Base-by-base conservation (phyloP, 257 asterid species). In the Misopates orontium region DNA sequence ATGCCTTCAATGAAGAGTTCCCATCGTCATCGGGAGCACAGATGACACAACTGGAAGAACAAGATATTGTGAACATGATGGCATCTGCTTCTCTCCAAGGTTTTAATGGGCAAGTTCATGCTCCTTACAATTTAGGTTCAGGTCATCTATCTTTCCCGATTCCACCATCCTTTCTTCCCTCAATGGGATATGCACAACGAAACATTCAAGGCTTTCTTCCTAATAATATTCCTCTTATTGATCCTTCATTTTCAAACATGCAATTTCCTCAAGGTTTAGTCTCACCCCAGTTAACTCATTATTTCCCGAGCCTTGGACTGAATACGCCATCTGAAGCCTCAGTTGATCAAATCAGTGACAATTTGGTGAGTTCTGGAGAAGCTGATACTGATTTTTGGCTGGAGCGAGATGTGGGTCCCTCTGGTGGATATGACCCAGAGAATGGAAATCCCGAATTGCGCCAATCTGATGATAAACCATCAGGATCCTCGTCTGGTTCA, bases 51-150 rank as follows among this genome's bases (percentile, higher is more conserved):
- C 95, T 77, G 72, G 95, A 93, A 75, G 96, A 86, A 82, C 97
- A 87, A 80, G 96, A 86, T 73, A 73, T 84, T 51, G 92, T 79
- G 75, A 90, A 88, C 79, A 86, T 86, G 85, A 79, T 86, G 96
- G 85, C 86, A 56, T 82, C 97, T 77, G 76, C 95, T 72, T 83
- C 95, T 67, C 85, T 86, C 64, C 95, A 88, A 77, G 86, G 88
- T 69, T 79, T 84, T 56, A 84, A 83, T 28, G 84, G 95, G 61
- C 95, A 84, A 56, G 63, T 83, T 76, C 93, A 76, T 60, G 50
- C 78, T 56, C 93, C 97, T 23, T 72, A 84, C 75, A 86, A 85
- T 75, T 69, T 85, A 59, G 77, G 82, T 66, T 80, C 96, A 18
- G 68, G 83, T 48, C 94, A 90, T 69, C 64, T 82, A 19, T 97